Percentiles rank a stretch among this genome's conserved stretches.
Conservation (phyloP, 2,329 filamentous ascomycete species). For the Capronia epimyces region DNA sequence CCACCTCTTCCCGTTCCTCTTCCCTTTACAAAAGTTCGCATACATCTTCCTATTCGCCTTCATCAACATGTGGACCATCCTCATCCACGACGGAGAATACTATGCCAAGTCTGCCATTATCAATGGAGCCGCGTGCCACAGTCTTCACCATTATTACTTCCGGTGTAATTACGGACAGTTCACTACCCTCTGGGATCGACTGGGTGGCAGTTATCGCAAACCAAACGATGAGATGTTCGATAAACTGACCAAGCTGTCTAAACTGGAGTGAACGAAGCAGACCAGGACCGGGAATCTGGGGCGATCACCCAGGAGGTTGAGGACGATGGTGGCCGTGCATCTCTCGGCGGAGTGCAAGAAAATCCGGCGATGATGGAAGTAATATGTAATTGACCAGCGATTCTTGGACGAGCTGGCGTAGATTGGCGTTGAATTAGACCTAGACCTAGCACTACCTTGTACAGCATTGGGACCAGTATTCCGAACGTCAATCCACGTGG, state of each 20-base stretch:
- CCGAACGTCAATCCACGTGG: no score
- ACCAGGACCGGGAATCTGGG: slow-evolving; percentile 73
- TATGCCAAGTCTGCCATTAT: slow-evolving; percentile 83
- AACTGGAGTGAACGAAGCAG: no score
- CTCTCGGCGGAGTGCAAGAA: no score
- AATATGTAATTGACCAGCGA: no score
- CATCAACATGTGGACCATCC: slow-evolving; percentile 94
- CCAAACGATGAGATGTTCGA: slow-evolving; percentile 81
- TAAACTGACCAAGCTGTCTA: slow-evolving; percentile 77
- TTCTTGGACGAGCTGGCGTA: no score
- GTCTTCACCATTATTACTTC: slow-evolving; percentile 76
- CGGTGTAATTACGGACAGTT: slow-evolving; percentile 95
- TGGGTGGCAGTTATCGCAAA: slow-evolving; percentile 79
- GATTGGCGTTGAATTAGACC: no score
- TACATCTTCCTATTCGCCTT: slow-evolving; percentile 83
- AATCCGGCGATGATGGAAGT: no score
- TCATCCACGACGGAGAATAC: slow-evolving; percentile 95
- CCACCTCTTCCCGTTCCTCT: slow-evolving; percentile 86
- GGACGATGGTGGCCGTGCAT: slow-evolving; percentile 48
- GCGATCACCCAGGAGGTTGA: slow-evolving; percentile 73
- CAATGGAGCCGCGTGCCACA: slow-evolving; percentile 92
- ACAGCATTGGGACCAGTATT: no score
- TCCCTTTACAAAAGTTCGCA: slow-evolving; percentile 85
- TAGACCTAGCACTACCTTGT: no score
- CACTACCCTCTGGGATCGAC: slow-evolving; percentile 83